These are phyloP conservation scores for Magnolia changhungtana DNA, from an alignment of 164 flowering plant species.

Conservation along the genomic window DNA sequence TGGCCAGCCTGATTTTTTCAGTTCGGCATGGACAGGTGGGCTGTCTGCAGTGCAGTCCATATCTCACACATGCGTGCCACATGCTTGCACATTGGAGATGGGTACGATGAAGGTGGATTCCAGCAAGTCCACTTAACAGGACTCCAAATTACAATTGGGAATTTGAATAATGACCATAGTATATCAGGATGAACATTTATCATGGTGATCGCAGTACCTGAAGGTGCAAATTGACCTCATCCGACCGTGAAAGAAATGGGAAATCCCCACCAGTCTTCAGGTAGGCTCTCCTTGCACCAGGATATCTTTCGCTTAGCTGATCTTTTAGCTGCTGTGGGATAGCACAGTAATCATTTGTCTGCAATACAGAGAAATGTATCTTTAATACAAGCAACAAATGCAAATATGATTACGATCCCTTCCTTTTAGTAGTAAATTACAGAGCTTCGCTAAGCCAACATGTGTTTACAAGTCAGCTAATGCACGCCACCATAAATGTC, in stretches of 20 bases:
- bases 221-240: conserved; percentile 96
- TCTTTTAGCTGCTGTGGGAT: conserved; percentile 84
- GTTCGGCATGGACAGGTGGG: too few species aligned
- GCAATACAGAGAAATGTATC: conserved; percentile 12
- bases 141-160: background rate
- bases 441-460: too few species aligned
- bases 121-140: too few species aligned
- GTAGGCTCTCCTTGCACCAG: conserved; percentile 82
- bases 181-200: background rate
- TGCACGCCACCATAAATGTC: too few species aligned
- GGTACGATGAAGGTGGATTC: too few species aligned
- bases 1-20: too few species aligned
- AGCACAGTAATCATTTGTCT: conserved; percentile 97
- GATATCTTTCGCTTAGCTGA: conserved; percentile 80
- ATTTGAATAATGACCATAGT: background rate
- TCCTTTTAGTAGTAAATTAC: too few species aligned
- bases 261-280: conserved; percentile 94
- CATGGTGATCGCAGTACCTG: conserved; percentile 50
- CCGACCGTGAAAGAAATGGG: conserved; percentile 96
- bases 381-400: background rate
- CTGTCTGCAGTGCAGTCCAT: too few species aligned
- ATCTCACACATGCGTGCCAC: too few species aligned
- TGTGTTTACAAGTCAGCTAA: too few species aligned
- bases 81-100: too few species aligned
- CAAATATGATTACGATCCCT: too few species aligned